Evolutionary conservation across 495 filamentous ascomycete genomes (phyloP).

Genomic region (Aspergillus sclerotiicarbonarius): DNA sequence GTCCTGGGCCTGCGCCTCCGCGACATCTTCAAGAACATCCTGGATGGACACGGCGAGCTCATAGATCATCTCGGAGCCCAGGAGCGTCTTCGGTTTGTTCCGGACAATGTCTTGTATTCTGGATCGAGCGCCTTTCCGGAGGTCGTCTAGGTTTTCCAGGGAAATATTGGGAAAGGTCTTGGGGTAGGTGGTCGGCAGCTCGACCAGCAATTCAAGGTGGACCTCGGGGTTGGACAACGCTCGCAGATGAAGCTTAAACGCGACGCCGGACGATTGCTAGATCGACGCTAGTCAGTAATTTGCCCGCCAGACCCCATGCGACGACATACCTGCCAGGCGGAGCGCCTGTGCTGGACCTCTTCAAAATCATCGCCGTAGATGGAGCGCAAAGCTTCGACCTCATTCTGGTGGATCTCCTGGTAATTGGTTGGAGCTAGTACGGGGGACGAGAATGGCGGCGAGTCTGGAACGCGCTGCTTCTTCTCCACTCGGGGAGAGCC

Average conservation of each 20-base stretch:
- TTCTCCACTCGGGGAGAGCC: conserved; percentile 34
- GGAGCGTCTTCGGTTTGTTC: conserved; percentile 65
- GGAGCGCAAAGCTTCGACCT: conserved; percentile 80
- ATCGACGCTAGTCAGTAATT: conserved; percentile 3
- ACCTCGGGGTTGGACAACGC: conserved; percentile 67
- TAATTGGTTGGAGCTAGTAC: conserved; percentile 60
- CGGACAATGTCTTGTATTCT: conserved; percentile 69
- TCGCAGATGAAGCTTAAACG: conserved; percentile 76
- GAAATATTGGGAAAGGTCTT: conserved; percentile 76
- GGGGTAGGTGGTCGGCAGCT: conserved; percentile 88
- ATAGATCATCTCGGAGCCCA: conserved; percentile 86
- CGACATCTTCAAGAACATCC: conserved; percentile 85
- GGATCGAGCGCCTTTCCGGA: conserved; percentile 62
- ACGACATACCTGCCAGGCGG: conserved; percentile 78
- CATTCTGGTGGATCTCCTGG: conserved; percentile 78
- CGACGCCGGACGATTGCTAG: conserved; percentile 71
- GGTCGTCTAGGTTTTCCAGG: conserved; percentile 58
- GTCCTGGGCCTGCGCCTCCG: conserved; percentile 66
- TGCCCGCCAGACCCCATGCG: conserved; percentile 3
- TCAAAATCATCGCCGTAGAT: conserved; percentile 92
- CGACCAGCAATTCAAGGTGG: conserved; percentile 61
- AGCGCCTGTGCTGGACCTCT: conserved; percentile 65
- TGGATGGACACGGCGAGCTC: conserved; percentile 78
- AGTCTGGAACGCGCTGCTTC: conserved; percentile 32
- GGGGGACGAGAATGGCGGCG: conserved; percentile 27